A percentile compares a stretch with the other conserved stretches of the same genome.
These are phyloP conservation scores for Penicillium antarcticum DNA, from an alignment of 495 filamentous ascomycete genomes.

Conservation along the genomic window DNA sequence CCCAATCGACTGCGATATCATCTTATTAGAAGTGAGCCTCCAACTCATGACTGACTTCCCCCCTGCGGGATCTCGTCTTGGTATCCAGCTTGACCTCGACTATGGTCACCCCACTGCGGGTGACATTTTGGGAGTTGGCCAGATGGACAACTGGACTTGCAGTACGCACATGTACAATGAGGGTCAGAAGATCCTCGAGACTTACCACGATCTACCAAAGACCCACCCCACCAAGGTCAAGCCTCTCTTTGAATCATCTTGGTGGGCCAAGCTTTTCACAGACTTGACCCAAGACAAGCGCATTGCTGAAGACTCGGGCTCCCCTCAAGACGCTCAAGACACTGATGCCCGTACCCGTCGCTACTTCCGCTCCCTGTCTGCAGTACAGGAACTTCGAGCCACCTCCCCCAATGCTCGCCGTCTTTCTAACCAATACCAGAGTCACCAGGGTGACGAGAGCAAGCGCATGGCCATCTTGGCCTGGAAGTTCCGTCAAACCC, in stretches of 20 bases:
- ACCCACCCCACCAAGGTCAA: constrained; percentile 41
- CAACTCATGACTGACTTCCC: constrained; percentile 46
- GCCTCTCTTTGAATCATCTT: constrained; percentile 45
- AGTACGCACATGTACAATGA: constrained; percentile 44
- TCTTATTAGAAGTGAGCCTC: constrained; percentile 47
- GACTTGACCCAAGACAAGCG: constrained; percentile 38
- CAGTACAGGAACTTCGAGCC: constrained; percentile 50
- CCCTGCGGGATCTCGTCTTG: constrained; percentile 36
- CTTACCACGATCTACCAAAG: constrained; percentile 33
- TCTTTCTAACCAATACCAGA: constrained; percentile 28
- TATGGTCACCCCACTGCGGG: constrained; percentile 35
- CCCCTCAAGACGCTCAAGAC: constrained; percentile 29
- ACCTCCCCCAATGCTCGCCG: constrained; percentile 28
- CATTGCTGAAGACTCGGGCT: constrained; percentile 33
- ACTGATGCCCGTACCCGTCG: constrained; percentile 37
- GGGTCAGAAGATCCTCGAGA: constrained; percentile 31
- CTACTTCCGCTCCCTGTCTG: constrained; percentile 42
- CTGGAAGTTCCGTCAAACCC: constrained; percentile 52
- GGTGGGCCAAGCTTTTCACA: constrained; percentile 49
- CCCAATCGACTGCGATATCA: constrained; percentile 43
- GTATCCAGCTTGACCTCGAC: constrained; percentile 45
- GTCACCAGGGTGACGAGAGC: constrained; percentile 28
- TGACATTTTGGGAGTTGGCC: constrained; percentile 33
- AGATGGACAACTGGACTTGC: constrained; percentile 48
- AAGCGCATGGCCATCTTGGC: constrained; percentile 49